Evolutionary conservation across 495 filamentous ascomycete species (phyloP), one percentile per base, ranked within the genome.

Genomic region (Durotheca rogersii): DNA sequence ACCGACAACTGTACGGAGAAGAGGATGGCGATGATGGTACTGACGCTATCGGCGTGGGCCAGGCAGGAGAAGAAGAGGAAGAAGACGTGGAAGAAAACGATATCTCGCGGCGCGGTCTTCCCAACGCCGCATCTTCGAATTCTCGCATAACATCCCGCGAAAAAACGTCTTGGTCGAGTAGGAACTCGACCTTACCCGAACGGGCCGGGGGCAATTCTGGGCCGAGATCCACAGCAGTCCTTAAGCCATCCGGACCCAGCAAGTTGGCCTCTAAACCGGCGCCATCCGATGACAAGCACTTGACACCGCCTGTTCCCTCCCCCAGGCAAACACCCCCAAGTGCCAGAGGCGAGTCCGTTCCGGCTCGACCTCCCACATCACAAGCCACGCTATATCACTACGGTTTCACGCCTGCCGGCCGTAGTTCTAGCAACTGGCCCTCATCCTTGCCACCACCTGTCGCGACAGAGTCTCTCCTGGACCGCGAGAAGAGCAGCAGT

Each of bases 341-440:
- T 15, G n/a, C 7, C 15, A 41, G 37, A 40, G 25, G 6, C 16
- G 36, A 47, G 17, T 21, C 41, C 7, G 17, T 42, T 15, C 40
- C 46, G 4, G 35, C 33, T 19, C 52, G 34, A 7, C 27, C 41
- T 10, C 25, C 46, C 1, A 29, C 10, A 7, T 33, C 31, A 4
- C 19, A 33, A 25, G 11, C n/a, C 6, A 37, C 30, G 7, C 15
- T 15, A 6, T 32, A 33, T 14, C 43, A 48, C 21, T 33, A 41
- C 21, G 31, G 51, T 29, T 62, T 65, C 38, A 62, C 58, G 1
- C 62, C 62, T 7, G 55, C 55, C 10, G 58, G 32, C 0, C 51
- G 45, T 12, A 51, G 57, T 20, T 54, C 41, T 7, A 27, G 47
- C 17, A 52, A 36, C 4, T 48, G 45, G 50, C 37, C 40, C 12